These are phyloP conservation scores for Rhytidiadelphus loreus DNA, from an alignment of 225 moss, liverwort and hornwort species.

Conservation along the genomic window DNA sequence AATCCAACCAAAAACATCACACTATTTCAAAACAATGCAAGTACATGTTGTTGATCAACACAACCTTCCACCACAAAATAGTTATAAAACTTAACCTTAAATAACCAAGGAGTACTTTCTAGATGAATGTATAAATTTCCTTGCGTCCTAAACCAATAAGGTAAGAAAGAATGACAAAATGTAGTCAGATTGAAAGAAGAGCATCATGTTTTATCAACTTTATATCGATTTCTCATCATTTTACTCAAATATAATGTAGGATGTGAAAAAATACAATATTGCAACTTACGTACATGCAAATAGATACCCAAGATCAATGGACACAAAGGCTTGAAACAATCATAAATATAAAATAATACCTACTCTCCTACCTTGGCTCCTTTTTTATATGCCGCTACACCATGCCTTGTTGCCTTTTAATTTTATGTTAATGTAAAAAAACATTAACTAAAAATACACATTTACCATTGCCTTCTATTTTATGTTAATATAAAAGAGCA, in stretches of 20 bases:
- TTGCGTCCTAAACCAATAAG: accelerated
- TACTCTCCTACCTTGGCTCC: neutral
- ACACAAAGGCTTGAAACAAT: neutral
- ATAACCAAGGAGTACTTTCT: too few relatives aligned
- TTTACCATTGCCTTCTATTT: too few relatives aligned
- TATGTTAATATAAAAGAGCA: too few relatives aligned
- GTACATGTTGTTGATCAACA: neutral
- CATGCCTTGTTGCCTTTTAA: neutral
- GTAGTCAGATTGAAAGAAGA: neutral
- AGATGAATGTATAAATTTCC: neutral
- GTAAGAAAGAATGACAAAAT: neutral
- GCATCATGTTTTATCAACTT: too few relatives aligned
- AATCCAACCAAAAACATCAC: neutral
- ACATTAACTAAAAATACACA: neutral
- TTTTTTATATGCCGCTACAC: neutral
- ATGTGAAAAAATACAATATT: too few relatives aligned
- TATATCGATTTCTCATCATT: too few relatives aligned
- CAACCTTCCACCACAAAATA: neutral
- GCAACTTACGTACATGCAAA: neutral
- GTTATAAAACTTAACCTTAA: neutral
- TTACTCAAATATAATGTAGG: too few relatives aligned
- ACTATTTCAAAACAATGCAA: too few relatives aligned
- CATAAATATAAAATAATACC: neutral
- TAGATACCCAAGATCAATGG: too few relatives aligned
- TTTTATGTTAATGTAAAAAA: neutral